Conservation (phyloP, 768 basidiomycete genomes). For the Hirschioporus abietinus region DNA sequence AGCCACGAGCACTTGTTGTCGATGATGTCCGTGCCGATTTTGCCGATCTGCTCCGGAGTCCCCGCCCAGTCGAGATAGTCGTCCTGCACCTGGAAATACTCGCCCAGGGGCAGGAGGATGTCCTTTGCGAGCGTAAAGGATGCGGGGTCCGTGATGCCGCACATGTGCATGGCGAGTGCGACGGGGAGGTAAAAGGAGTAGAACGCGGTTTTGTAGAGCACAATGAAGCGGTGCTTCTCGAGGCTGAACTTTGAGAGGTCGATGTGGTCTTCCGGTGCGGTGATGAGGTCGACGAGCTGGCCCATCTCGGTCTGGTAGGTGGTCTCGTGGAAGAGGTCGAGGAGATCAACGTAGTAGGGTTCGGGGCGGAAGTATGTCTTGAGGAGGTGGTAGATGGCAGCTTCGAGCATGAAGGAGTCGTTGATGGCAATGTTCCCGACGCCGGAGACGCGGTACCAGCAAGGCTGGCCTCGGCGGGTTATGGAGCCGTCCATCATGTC, state of each 20-base stretch:
- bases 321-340: constrained; percentile 86
- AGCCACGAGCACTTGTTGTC: constrained; percentile 99
- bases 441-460: constrained; percentile 75
- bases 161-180: constrained; percentile 86
- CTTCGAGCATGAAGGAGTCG: constrained; percentile 94
- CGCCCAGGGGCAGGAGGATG: constrained; percentile 88
- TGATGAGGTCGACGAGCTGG: constrained; percentile 93
- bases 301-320: constrained; percentile 94
- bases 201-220: constrained; percentile 95
- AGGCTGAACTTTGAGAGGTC: constrained; percentile 87
- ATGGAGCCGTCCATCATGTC: constrained; percentile 97
- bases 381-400: constrained; percentile 86
- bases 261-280: constrained; percentile 85
- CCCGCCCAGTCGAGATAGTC: constrained; percentile 94
- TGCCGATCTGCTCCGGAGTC: constrained; percentile 87
- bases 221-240: constrained; percentile 86
- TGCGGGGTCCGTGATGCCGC: constrained; percentile 52
- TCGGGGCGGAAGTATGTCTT: constrained; percentile 81
- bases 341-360: constrained; percentile 78
- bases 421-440: constrained; percentile 90
- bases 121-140: constrained; percentile 65
- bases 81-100: constrained; percentile 99
- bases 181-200: constrained; percentile 99
- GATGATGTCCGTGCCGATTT: constrained; percentile 96
- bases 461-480: constrained; percentile 90